Evolutionary conservation across 2,329 filamentous ascomycete genomes (phyloP).

Genomic region (Cytospora chrysosperma): DNA sequence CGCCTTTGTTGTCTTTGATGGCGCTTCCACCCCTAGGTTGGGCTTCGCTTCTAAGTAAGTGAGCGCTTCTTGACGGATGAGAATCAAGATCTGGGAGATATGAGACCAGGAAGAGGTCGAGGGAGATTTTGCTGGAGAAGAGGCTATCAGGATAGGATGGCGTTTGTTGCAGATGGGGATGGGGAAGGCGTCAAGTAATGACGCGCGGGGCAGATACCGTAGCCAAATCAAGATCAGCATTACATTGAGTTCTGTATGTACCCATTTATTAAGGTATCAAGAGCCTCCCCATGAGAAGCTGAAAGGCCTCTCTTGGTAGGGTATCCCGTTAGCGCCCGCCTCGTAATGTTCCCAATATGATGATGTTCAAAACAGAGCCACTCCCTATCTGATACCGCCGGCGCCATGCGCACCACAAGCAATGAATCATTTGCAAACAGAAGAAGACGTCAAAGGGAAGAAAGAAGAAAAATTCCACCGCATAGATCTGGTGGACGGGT

Average conservation of each 20-base stretch:
- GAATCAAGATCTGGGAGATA: too few species aligned
- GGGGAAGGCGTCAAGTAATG: not conserved
- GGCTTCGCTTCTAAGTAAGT: constrained; percentile 28
- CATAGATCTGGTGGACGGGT: too few species aligned
- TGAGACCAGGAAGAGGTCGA: not conserved
- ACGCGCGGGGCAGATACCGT: not conserved
- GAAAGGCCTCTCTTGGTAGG: not conserved
- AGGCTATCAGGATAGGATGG: not conserved
- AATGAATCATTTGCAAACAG: too few species aligned
- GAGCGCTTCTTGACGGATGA: not conserved
- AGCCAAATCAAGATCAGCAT: not conserved
- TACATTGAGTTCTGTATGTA: not conserved
- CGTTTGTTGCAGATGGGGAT: too few species aligned
- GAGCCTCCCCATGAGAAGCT: not conserved
- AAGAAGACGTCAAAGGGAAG: too few species aligned
- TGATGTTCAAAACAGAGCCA: not conserved
- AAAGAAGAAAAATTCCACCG: too few species aligned
- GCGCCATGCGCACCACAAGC: not conserved
- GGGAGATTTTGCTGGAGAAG: not conserved
- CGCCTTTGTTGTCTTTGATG: constrained; percentile 30
- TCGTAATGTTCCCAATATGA: not conserved
- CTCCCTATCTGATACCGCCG: not conserved
- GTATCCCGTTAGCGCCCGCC: not conserved
- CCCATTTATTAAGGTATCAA: not conserved
- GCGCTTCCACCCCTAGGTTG: constrained; percentile 25